Conservation (phyloP, 1,139 yeast species). For the Lodderomyces orthopsilosis region DNA sequence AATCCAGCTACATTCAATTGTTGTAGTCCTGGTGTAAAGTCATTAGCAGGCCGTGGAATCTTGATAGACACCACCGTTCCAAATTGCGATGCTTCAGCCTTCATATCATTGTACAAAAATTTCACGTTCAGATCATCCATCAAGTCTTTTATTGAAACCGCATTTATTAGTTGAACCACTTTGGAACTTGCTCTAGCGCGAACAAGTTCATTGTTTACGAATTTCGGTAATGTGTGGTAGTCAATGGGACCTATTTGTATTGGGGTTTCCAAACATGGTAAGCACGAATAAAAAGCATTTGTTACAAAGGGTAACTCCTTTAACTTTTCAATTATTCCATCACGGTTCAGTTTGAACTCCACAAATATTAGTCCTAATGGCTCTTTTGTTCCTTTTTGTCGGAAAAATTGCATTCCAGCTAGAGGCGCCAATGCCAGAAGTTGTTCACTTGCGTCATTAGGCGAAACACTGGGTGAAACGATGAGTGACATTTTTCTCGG, state of each 20-base stretch:
- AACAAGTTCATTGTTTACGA: conserved; percentile 36
- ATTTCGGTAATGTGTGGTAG: conserved; percentile 27
- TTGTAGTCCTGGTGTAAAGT: conserved; percentile 41
- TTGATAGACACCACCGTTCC: conserved; percentile 56
- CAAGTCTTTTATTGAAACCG: conserved; percentile 63
- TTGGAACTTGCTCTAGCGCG: conserved; percentile 43
- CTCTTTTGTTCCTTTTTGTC: conserved; percentile 38
- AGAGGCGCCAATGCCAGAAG: conserved; percentile 24
- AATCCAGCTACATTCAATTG: conserved; percentile 55
- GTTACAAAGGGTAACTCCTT: conserved; percentile 18
- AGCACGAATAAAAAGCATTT: conserved; percentile 34
- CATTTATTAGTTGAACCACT: conserved; percentile 65
- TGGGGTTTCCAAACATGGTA: conserved; percentile 27
- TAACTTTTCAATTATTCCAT: conserved; percentile 16
- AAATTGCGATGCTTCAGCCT: conserved; percentile 47
- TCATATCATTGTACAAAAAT: conserved; percentile 41
- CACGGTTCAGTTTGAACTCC: conserved; percentile 22
- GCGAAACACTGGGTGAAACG: conserved; percentile 25
- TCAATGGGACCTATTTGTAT: conserved; percentile 38
- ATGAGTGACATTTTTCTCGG: conserved; percentile 35
- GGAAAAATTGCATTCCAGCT: conserved; percentile 29
- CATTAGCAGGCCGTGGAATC: conserved; percentile 66
- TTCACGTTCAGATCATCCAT: conserved; percentile 48
- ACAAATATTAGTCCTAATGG: conserved; percentile 42
- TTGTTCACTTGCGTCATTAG: conserved; percentile 25